Conservation (phyloP, 2,329 filamentous ascomycete species). For the Cercospora janseana region DNA sequence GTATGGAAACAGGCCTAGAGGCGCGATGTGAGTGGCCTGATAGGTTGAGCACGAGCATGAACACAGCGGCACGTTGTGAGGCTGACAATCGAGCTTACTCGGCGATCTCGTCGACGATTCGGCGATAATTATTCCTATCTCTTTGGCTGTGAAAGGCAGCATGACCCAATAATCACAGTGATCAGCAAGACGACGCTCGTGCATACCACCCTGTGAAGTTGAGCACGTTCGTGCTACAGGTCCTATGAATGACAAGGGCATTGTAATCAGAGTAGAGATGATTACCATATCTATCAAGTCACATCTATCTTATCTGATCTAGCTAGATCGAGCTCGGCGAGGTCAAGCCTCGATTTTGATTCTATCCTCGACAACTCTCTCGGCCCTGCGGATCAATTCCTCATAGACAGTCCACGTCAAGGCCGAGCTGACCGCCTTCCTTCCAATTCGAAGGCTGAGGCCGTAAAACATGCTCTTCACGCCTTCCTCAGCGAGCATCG, state of each 20-base stretch:
- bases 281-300: neutral
- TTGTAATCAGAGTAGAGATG: neutral
- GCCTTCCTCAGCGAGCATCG: slow-evolving; percentile 82
- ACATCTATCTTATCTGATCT: neutral
- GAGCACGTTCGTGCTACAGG: neutral
- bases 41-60: neutral
- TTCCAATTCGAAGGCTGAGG: slow-evolving; percentile 77
- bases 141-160: no score
- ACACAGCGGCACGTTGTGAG: neutral
- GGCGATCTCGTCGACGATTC: neutral
- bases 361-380: slow-evolving; percentile 38
- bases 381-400: slow-evolving; percentile 76
- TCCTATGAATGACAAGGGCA: no score
- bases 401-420: slow-evolving; percentile 97
- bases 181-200: no score
- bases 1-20: neutral
- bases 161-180: no score
- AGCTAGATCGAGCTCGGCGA: no score
- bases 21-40: neutral
- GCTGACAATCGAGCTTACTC: slow-evolving; percentile 2
- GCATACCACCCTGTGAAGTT: no score
- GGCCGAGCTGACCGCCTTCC: slow-evolving; percentile 92
- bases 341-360: slow-evolving; percentile 2
- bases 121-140: no score
- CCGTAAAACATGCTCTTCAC: slow-evolving; percentile 79